Percentiles rank a stretch among this genome's conserved stretches.
Conservation (phyloP, 306 rosid species). For the Sicyos baderoa region DNA sequence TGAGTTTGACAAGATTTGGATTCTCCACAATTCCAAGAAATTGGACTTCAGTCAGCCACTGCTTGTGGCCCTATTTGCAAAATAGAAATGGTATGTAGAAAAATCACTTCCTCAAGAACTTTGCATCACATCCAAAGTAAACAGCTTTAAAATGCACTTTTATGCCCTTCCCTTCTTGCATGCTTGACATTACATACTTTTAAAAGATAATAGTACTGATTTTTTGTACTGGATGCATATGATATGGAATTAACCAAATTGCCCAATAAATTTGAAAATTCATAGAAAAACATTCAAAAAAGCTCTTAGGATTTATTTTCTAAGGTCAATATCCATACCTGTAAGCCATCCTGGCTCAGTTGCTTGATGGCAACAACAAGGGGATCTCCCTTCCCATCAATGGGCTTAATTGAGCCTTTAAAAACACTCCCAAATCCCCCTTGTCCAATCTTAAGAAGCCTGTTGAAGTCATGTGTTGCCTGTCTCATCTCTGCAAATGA, state of each 20-base stretch:
- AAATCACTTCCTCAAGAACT: conserved; percentile 1
- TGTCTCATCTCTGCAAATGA: conserved; percentile 47
- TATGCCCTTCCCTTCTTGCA: background rate
- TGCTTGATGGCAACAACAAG: conserved; percentile 64
- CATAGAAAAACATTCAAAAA: background rate
- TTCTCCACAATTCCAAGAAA: conserved; percentile 81
- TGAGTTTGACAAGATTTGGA: conserved; percentile 74
- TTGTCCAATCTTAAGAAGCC: conserved; percentile 70
- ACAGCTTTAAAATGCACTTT: background rate
- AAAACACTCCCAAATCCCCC: conserved; percentile 91
- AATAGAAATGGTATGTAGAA: background rate
- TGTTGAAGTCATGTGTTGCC: conserved; percentile 55
- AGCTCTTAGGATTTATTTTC: background rate
- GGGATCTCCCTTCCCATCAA: conserved; percentile 42
- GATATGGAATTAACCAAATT: conserved; percentile 1
- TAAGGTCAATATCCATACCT: conserved; percentile 35
- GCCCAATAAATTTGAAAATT: background rate
- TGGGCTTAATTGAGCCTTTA: conserved; percentile 60
- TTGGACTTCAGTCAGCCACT: conserved; percentile 80
- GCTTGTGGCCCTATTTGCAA: conserved; percentile 59
- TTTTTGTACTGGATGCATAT: background rate
- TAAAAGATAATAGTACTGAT: background rate
- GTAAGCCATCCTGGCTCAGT: conserved; percentile 58
- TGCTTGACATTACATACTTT: background rate
- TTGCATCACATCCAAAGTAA: background rate